Percentiles rank a stretch among this genome's conserved stretches.
These are phyloP conservation scores for Uronychia setigera DNA, from an alignment of 73 alveolate genomes.

Conservation along the genomic window DNA sequence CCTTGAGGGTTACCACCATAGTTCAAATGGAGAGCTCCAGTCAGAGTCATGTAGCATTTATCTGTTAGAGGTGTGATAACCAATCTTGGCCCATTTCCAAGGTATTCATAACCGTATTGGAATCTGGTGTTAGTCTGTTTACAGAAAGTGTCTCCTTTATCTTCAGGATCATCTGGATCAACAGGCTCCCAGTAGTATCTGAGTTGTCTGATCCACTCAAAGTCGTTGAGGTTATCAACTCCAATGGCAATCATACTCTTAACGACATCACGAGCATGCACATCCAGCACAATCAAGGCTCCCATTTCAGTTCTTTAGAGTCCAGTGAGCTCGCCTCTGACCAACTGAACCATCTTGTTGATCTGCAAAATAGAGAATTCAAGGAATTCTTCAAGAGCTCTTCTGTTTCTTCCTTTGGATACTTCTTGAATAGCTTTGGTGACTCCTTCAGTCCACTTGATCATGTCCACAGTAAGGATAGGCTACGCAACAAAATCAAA, in stretches of 20 bases:
- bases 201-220: conserved; percentile 96
- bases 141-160: conserved; percentile 79
- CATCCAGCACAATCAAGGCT: conserved; percentile 97
- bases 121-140: conserved; percentile 94
- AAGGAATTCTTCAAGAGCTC: conserved; percentile 90
- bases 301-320: conserved; percentile 96
- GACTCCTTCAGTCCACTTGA: conserved; percentile 97
- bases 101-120: conserved; percentile 91
- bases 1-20: conserved; percentile 99
- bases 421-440: conserved; percentile 91
- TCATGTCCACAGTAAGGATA: conserved; percentile 94
- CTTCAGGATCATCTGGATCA: conserved; percentile 71
- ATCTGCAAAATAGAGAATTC: conserved; percentile 78
- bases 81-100: conserved; percentile 97
- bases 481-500: conserved; percentile 96
- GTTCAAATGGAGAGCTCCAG: conserved; percentile 95
- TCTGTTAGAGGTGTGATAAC: conserved; percentile 99
- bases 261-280: conserved; percentile 99
- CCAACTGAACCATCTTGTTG: conserved; percentile 90
- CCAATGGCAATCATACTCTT: conserved; percentile 82
- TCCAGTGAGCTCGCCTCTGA: conserved; percentile 90
- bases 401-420: conserved; percentile 87
- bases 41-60: conserved; percentile 98
- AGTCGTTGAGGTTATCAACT: conserved; percentile 88
- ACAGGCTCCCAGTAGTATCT: conserved; percentile 96